Evolutionary conservation across 345 rosid species (phyloP), one percentile per base, ranked within the genome.

Genomic region (Populus alba): DNA sequence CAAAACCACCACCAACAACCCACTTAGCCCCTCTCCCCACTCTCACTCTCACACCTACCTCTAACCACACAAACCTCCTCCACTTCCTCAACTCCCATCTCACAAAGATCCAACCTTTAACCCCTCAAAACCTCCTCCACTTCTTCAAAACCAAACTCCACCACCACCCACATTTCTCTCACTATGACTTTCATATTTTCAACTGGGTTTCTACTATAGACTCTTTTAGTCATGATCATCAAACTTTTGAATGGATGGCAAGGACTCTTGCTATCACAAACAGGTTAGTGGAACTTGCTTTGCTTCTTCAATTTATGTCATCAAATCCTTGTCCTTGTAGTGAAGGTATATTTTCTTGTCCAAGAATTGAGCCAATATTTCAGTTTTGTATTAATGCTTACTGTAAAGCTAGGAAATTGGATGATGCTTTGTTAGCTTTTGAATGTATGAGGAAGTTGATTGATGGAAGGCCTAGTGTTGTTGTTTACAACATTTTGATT

Each of bases 261-360:
- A 82, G 87, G 33, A 88, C 91, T 45, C 97, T 92, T 11, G 87
- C 93, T 74, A 77, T 86, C 80, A 86, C 98, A 25, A 84, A 90
- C 85, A 90, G 97, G 1, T 84, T 91, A 71, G 37, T 79, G 4
- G 90, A 86, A 49, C 95, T 95, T 61, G 31, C 39, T 27, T 82
- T 84, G 23, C 89, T 95, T 68, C 94, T 95, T 63, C 80, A 76
- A 39, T 93, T 90, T 76, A 74, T 93, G 31, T 83, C 89, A 0
- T 72, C 97, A 0, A 91, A 85, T 61, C 94, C 92, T 6, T 95
- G 97, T 71, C 97, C 97, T 0, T 95, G 98, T 45, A 87, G 95
- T 18, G 89, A 90, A 63, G 97, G 97, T 74, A 95, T 93, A 83
- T 95, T 95, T 88, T 92, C 94, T 74, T 95, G 98, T 77, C 92